phyloP scores from a whole-genome alignment of 108 stramenopile genomes.

The Pseudonitzschia multistriata region DNA sequence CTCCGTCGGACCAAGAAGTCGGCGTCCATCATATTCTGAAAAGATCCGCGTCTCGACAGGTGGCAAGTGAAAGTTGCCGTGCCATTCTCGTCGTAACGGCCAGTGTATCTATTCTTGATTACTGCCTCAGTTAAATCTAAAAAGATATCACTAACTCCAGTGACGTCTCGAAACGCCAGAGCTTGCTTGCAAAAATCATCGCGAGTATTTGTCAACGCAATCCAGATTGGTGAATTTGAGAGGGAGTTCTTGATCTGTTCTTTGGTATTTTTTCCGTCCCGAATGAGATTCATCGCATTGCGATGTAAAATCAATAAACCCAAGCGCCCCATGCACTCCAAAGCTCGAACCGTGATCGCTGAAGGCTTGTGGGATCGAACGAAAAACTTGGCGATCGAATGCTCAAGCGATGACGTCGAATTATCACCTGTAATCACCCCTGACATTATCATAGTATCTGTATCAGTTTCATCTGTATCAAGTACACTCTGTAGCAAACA shows the following conservation, averaged over 20 bases:
- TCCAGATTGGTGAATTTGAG: conserved; percentile 28
- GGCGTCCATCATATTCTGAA: conserved; percentile 16
- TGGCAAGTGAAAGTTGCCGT: conserved; percentile 20
- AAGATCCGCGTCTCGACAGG: conserved; percentile 27
- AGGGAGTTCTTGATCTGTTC: not conserved
- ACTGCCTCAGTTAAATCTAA: conserved; percentile 43
- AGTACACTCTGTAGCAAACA: conserved; percentile 65
- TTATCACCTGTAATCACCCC: conserved; percentile 39
- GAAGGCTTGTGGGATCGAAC: conserved; percentile 29
- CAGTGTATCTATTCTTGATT: conserved; percentile 37
- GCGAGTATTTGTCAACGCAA: conserved; percentile 25
- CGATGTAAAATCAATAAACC: conserved; percentile 14
- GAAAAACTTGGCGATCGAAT: conserved; percentile 48
- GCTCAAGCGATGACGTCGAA: conserved; percentile 41
- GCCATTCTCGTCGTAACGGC: conserved; percentile 11
- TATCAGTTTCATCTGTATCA: conserved; percentile 61
- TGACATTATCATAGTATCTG: conserved; percentile 42
- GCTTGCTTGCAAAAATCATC: conserved; percentile 24
- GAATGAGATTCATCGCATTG: not conserved
- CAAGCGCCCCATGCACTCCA: conserved; percentile 38
- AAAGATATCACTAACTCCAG: conserved; percentile 49
- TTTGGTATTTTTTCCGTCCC: conserved; percentile 17
- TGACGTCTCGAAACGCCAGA: conserved; percentile 16
- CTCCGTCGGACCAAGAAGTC: conserved; percentile 44
- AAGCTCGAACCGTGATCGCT: conserved; percentile 22